A percentile compares a stretch with the other conserved stretches of the same genome.
Evolutionary conservation across 164 flowering plant genomes (phyloP).

Genomic region (Echeveria elegans): DNA sequence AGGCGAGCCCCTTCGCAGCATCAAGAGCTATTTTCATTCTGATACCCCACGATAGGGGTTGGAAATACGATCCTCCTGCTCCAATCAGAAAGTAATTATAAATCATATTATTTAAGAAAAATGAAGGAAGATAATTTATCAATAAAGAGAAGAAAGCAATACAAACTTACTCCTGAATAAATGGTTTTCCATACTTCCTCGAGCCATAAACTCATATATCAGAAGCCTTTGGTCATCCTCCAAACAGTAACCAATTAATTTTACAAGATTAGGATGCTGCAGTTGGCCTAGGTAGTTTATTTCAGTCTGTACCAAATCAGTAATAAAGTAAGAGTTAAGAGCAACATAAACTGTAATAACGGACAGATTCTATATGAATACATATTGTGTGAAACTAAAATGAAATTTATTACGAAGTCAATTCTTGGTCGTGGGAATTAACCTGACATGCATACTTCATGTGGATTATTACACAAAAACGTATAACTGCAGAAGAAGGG

Average conservation of each 20-base stretch:
- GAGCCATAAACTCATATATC: constrained; percentile 58
- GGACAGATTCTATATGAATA: background rate
- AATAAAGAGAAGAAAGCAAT: background rate
- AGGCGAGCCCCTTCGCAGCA: constrained; percentile 66
- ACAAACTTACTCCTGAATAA: constrained; percentile 47
- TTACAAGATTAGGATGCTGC: constrained; percentile 60
- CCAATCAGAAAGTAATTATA: constrained; percentile 5
- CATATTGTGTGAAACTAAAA: too few species aligned
- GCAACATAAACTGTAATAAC: background rate
- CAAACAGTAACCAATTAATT: constrained; percentile 52
- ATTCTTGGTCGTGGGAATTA: background rate
- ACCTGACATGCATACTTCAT: background rate
- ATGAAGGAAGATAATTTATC: too few species aligned
- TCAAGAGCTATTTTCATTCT: constrained; percentile 53
- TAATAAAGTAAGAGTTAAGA: constrained; percentile 6
- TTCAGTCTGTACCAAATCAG: constrained; percentile 36
- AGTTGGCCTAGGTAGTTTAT: constrained; percentile 56
- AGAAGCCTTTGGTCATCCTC: constrained; percentile 63
- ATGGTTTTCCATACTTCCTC: constrained; percentile 68
- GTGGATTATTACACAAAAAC: too few species aligned
- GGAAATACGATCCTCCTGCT: constrained; percentile 45
- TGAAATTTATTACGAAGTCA: background rate
- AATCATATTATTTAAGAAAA: constrained; percentile 5
- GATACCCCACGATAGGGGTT: constrained; percentile 47
- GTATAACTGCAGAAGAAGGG: background rate